Percentiles rank a stretch among this genome's conserved stretches.
Evolutionary conservation across 345 rosid species (phyloP).

Genomic region (Sonneratia alba): DNA sequence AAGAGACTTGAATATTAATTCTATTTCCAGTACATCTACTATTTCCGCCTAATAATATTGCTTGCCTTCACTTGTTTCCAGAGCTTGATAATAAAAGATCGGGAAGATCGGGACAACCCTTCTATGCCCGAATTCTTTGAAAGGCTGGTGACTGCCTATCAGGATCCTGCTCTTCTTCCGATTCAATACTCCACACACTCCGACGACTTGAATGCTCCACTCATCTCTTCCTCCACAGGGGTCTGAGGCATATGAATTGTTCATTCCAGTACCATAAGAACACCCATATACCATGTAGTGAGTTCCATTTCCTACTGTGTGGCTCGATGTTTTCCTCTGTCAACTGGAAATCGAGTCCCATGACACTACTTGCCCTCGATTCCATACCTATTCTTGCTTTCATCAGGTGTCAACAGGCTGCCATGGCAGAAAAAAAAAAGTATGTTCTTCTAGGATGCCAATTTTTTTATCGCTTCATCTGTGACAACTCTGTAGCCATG

Average conservation of each 20-base stretch:
- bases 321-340: not conserved
- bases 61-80: slow-evolving; percentile 12
- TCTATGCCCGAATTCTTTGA: slow-evolving; percentile 51
- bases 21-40: not conserved
- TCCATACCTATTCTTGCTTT: not conserved
- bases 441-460: not conserved
- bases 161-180: slow-evolving; percentile 73
- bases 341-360: not conserved
- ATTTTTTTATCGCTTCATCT: slow-evolving; percentile 1
- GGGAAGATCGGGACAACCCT: slow-evolving; percentile 44
- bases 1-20: not conserved
- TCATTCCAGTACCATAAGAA: not conserved
- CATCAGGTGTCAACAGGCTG: not conserved
- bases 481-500: not conserved
- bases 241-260: slow-evolving; percentile 16
- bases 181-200: slow-evolving; percentile 34
- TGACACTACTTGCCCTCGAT: not conserved
- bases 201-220: slow-evolving; percentile 56
- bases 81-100: slow-evolving; percentile 74
- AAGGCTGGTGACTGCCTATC: slow-evolving; percentile 50
- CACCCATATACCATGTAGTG: not conserved
- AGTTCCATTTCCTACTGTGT: not conserved
- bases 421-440: not conserved
- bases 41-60: not conserved
- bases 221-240: slow-evolving; percentile 44